Evolutionary conservation across 1,139 yeast species (phyloP).

Genomic region (Scheffersomyces quercinus): DNA sequence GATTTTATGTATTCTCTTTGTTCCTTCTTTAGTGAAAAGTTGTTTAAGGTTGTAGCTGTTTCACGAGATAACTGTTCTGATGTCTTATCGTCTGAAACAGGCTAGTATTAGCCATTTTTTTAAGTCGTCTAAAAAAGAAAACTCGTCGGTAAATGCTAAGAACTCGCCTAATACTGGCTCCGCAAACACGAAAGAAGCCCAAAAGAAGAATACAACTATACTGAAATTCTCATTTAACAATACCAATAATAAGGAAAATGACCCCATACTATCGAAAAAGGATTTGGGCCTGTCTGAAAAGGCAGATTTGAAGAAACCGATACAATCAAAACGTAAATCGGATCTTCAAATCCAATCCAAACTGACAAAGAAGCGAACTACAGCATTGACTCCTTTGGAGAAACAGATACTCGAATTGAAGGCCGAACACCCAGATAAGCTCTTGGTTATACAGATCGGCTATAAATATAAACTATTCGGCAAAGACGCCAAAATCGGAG

Average conservation of each 20-base stretch:
- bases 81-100: slow-evolving; percentile 14
- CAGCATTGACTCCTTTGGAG: slow-evolving; percentile 69
- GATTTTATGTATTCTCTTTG: too few species aligned
- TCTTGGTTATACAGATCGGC: slow-evolving; percentile 84
- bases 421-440: slow-evolving; percentile 56
- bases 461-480: slow-evolving; percentile 88
- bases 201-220: not conserved
- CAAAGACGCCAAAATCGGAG: slow-evolving; percentile 72
- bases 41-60: too few species aligned
- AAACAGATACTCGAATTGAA: slow-evolving; percentile 72
- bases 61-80: not conserved
- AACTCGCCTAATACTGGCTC: too few species aligned
- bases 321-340: not conserved
- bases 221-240: slow-evolving; percentile 1
- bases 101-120: slow-evolving; percentile 31
- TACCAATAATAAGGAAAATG: not conserved
- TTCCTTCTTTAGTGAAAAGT: too few species aligned
- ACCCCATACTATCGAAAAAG: too few species aligned
- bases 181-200: slow-evolving; percentile 3
- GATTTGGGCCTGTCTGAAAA: too few species aligned
- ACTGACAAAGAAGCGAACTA: slow-evolving; percentile 9
- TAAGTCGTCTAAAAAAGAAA: slow-evolving; percentile 4
- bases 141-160: too few species aligned
- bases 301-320: too few species aligned
- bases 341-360: not conserved